Percentiles rank a stretch among this genome's conserved stretches.
phyloP scores from a whole-genome alignment of 768 basidiomycete genomes.

The Cubamyces lactineus region DNA sequence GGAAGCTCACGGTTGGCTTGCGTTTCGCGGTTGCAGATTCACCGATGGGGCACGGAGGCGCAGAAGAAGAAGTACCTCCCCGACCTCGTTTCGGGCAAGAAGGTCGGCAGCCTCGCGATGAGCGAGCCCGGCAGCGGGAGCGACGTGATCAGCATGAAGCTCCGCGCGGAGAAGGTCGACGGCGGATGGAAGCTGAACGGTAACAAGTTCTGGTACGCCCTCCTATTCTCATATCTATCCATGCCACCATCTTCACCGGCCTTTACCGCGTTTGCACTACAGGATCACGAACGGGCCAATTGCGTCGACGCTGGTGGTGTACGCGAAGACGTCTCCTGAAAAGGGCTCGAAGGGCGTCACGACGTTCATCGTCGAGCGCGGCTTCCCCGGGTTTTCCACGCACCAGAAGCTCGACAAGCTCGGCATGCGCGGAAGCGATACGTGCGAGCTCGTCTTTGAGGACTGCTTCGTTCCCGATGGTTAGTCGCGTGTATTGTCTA shows the following conservation, averaged over 20 bases:
- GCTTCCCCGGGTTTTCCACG: slow-evolving; percentile 83
- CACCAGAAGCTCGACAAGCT: slow-evolving; percentile 93
- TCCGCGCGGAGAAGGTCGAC: slow-evolving; percentile 76
- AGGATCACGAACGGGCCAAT: slow-evolving; percentile 97
- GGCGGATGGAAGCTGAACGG: slow-evolving; percentile 85
- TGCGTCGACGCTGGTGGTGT: slow-evolving; percentile 90
- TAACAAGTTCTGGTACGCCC: slow-evolving; percentile 83
- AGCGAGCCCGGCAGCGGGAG: slow-evolving; percentile 91
- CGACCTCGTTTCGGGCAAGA: slow-evolving; percentile 76
- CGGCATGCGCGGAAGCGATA: slow-evolving; percentile 96
- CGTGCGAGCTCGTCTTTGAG: slow-evolving; percentile 91
- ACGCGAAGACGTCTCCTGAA: slow-evolving; percentile 83
- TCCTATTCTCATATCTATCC: not conserved
- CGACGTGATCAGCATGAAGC: slow-evolving; percentile 93
- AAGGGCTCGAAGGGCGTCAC: slow-evolving; percentile 89
- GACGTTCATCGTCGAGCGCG: slow-evolving; percentile 86
- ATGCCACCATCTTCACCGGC: no score
- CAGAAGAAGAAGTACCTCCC: slow-evolving; percentile 89
- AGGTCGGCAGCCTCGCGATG: slow-evolving; percentile 93
- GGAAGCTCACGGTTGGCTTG: no score
- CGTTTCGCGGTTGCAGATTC: slow-evolving; percentile 47
- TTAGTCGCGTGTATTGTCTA: slow-evolving; percentile 36
- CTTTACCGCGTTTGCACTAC: slow-evolving; percentile 1
- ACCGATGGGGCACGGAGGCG: slow-evolving; percentile 78
- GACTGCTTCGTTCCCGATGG: slow-evolving; percentile 89